These are phyloP conservation scores for Meyerozyma guilliermondii DNA, from an alignment of 1,139 yeast species.

Conservation along the genomic window DNA sequence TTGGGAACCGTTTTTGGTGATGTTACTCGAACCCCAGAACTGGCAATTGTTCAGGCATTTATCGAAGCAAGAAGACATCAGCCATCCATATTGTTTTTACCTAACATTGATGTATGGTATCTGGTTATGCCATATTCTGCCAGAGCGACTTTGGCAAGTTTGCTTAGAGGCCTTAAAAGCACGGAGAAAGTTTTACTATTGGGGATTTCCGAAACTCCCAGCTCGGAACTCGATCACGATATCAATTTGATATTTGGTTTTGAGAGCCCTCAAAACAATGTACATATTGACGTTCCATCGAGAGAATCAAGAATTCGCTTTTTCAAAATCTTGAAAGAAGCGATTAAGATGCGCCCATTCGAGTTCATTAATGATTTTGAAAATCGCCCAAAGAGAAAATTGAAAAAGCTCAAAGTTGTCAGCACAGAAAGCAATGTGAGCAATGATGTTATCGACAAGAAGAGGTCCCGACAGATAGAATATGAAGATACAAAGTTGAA, in stretches of 20 bases:
- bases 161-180: constrained; percentile 64
- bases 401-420: constrained; percentile 31
- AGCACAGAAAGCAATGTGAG: constrained; percentile 9
- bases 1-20: constrained; percentile 76
- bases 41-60: constrained; percentile 77
- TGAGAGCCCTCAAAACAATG: constrained; percentile 38
- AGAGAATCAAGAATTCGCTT: constrained; percentile 40
- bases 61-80: constrained; percentile 87
- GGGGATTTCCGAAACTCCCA: constrained; percentile 60
- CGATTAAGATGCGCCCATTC: constrained; percentile 64
- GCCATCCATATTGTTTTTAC: constrained; percentile 82
- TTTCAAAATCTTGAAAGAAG: constrained; percentile 51
- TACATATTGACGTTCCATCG: constrained; percentile 41
- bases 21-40: constrained; percentile 78
- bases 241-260: constrained; percentile 51
- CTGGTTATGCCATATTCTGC: constrained; percentile 65
- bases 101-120: constrained; percentile 78
- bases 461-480: constrained; percentile 47
- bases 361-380: constrained; percentile 50
- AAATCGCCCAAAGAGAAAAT: constrained; percentile 46
- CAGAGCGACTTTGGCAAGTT: constrained; percentile 63
- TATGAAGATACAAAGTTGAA: constrained; percentile 76
- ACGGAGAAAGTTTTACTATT: constrained; percentile 73
- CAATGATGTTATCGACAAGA: constrained; percentile 19
- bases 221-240: constrained; percentile 29